phyloP scores from a whole-genome alignment of 2,329 filamentous ascomycete genomes.

The Ramichloridium luteum region DNA sequence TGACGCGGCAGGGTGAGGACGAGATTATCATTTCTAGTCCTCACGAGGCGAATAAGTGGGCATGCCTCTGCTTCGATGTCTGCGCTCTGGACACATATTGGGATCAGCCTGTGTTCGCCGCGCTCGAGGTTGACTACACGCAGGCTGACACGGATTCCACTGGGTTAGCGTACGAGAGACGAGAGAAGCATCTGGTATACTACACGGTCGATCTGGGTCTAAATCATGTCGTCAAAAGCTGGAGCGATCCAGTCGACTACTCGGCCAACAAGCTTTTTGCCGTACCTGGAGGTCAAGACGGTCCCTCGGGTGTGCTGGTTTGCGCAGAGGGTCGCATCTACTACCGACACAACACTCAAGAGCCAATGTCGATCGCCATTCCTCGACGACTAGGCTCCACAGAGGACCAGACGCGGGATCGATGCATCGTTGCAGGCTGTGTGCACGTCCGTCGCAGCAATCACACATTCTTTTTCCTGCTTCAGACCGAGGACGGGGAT shows the following conservation, averaged over 20 bases:
- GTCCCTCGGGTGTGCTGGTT: conserved; percentile 86
- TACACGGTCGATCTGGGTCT: conserved; percentile 94
- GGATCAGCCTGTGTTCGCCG: conserved; percentile 91
- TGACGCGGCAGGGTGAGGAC: conserved; percentile 89
- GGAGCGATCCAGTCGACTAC: conserved; percentile 86
- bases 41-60: conserved; percentile 86
- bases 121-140: conserved; percentile 84
- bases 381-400: conserved; percentile 76
- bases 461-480: conserved; percentile 81
- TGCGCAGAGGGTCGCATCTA: conserved; percentile 91
- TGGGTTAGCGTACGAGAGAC: conserved; percentile 65
- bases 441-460: conserved; percentile 87
- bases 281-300: conserved; percentile 85
- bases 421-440: conserved; percentile 77
- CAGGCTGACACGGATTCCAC: conserved; percentile 85
- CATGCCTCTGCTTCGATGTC: conserved; percentile 78
- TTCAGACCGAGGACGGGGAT: conserved; percentile 96
- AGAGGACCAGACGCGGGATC: conserved; percentile 84
- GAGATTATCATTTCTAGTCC: conserved; percentile 95
- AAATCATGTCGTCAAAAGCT: conserved; percentile 94
- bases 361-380: conserved; percentile 77
- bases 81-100: conserved; percentile 90
- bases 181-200: conserved; percentile 87
- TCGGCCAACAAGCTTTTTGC: conserved; percentile 85
- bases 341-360: conserved; percentile 92